Base-by-base conservation (phyloP, 768 basidiomycete genomes). In the Dacryopinax primogenitus region DNA sequence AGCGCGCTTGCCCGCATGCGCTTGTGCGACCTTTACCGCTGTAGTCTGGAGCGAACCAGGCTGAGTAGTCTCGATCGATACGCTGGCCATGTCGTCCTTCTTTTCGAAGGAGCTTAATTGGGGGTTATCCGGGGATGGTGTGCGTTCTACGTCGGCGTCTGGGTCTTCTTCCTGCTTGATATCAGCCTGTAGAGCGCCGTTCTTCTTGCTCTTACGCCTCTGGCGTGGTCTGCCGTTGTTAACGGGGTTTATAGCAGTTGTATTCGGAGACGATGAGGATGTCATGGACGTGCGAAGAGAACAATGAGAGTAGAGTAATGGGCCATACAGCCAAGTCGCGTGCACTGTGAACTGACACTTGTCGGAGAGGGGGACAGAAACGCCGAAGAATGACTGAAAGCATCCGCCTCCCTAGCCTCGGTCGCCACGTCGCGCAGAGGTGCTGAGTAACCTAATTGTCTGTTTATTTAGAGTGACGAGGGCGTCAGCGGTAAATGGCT, bases 81-180 rank as follows among this genome's bases (percentile, higher is more conserved):
- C 32, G 51, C 51, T 58, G 26, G 51, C 51, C 51, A 58, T 58
- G 9, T 58, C 51, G 26, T 39, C 26, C 7, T 32, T 4, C 51
- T 58, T 11, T 58, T n/a, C n/a, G n/a, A n/a, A n/a, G n/a, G n/a
- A n/a, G n/a, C 37, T 11, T n/a, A 11, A 39, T 11, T 39, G 37
- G n/a, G 37, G 37, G 11, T 11, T 11, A 39, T 39, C 37, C n/a
- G 12, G 37, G n/a, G n/a, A 11, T 39, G 12, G 37, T 39, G 12
- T n/a, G 37, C 37, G 37, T 39, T n/a, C 12, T 39, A 11, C 11
- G 37, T 11, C 51, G 51, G 7, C 4, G 2, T 6, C 51, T 58
- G 26, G 51, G 4, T 32, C 51, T 30, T 58, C 51, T 23, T 58
- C 30, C 51, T 58, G 26, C 51, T 58, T 58, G 51, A 58, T 58